phyloP scores from a whole-genome alignment of 495 filamentous ascomycete species.

The Neurospora sp. region DNA sequence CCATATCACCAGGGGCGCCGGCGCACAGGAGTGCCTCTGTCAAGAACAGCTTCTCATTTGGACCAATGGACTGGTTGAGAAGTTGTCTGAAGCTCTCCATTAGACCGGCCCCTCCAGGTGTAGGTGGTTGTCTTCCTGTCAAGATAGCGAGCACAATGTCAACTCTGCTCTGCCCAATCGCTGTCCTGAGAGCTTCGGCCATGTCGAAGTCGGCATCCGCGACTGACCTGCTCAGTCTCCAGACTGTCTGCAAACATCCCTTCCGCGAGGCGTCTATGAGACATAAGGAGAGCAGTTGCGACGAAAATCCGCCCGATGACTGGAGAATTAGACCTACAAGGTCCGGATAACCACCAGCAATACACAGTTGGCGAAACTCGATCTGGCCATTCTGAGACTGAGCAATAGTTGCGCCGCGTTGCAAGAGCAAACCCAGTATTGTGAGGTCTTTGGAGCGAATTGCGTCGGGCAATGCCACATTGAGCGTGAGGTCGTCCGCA shows the following conservation, averaged over 20 bases:
- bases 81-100: constrained; percentile 30
- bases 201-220: constrained; percentile 35
- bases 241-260: constrained; percentile 33
- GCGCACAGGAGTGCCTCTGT: constrained; percentile 37
- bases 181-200: constrained; percentile 34
- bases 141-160: constrained; percentile 37
- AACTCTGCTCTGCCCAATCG: constrained; percentile 27
- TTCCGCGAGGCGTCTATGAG: constrained; percentile 36
- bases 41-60: constrained; percentile 32
- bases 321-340: constrained; percentile 33
- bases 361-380: constrained; percentile 34
- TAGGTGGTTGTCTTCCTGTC: constrained; percentile 30
- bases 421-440: constrained; percentile 30
- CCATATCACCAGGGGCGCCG: constrained; percentile 30
- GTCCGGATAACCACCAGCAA: constrained; percentile 25
- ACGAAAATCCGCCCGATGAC: constrained; percentile 28
- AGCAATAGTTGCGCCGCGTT: constrained; percentile 28
- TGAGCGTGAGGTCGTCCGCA: constrained; percentile 29
- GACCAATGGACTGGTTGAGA: constrained; percentile 26
- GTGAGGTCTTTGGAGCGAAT: constrained; percentile 25
- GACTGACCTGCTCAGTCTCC: constrained; percentile 30
- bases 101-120: constrained; percentile 23
- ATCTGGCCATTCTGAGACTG: constrained; percentile 31
- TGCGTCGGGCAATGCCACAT: constrained; percentile 29
- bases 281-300: constrained; percentile 25